These are phyloP conservation scores for Stygiomarasmius scandens DNA, from an alignment of 1,284 basidiomycete species.

Conservation along the genomic window DNA sequence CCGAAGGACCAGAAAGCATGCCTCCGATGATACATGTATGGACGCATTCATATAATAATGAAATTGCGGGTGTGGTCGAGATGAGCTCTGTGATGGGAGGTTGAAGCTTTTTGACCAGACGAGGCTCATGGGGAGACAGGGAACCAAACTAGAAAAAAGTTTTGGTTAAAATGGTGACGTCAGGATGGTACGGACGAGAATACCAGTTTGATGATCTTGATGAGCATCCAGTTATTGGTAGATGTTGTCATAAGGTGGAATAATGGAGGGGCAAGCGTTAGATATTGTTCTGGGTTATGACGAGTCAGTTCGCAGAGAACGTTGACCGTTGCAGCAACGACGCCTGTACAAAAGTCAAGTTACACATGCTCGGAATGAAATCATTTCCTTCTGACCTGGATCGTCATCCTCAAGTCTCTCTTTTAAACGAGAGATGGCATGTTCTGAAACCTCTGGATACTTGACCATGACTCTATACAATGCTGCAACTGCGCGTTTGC, in stretches of 20 bases:
- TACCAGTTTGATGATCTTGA: slow-evolving; percentile 97
- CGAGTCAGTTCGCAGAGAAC: slow-evolving; percentile 93
- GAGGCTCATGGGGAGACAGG: slow-evolving; percentile 88
- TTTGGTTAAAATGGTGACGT: not conserved
- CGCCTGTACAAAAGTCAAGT: slow-evolving; percentile 52
- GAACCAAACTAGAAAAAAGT: slow-evolving; percentile 75
- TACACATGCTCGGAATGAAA: not conserved
- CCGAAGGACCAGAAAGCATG: slow-evolving; percentile 84
- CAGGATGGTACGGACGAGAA: slow-evolving; percentile 22
- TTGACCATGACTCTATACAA: slow-evolving; percentile 79
- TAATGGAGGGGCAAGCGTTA: slow-evolving; percentile 87
- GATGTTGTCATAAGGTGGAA: slow-evolving; percentile 95
- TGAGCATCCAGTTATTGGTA: slow-evolving; percentile 99
- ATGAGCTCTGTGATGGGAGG: slow-evolving; percentile 95
- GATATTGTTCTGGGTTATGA: slow-evolving; percentile 76
- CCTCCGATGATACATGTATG: slow-evolving; percentile 97
- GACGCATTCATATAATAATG: slow-evolving; percentile 96
- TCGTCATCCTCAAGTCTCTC: slow-evolving; percentile 90
- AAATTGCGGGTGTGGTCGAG: slow-evolving; percentile 94
- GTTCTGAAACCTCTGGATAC: slow-evolving; percentile 75
- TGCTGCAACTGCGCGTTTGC: slow-evolving; percentile 87
- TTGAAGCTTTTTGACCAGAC: slow-evolving; percentile 92
- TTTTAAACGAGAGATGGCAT: slow-evolving; percentile 72
- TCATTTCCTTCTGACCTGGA: slow-evolving; percentile 50
- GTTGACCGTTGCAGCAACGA: slow-evolving; percentile 91